Conservation (phyloP, 129 eudicot genomes). For the Tagetes patula region DNA sequence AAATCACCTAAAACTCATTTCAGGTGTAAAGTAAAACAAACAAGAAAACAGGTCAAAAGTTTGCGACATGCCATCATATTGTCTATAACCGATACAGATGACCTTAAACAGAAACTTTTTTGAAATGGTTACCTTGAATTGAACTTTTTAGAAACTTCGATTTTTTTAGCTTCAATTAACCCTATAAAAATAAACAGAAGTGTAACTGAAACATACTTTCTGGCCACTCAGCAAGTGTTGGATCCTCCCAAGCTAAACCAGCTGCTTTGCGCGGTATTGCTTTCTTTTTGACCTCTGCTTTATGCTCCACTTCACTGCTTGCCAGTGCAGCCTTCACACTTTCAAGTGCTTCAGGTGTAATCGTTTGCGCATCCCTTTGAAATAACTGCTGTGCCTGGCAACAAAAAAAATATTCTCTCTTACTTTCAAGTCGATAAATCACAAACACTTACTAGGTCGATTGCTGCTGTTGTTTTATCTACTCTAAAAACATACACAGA, state of each 20-base stretch:
- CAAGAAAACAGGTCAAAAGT: not conserved
- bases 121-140: not conserved
- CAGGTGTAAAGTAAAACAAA: not conserved
- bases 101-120: not conserved
- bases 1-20: slow-evolving; percentile 1
- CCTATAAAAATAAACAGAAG: not conserved
- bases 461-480: no score
- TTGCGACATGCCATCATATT: not conserved
- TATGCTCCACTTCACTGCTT: slow-evolving; percentile 87
- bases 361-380: slow-evolving; percentile 88
- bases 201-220: slow-evolving; percentile 54
- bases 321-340: slow-evolving; percentile 97
- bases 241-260: slow-evolving; percentile 94
- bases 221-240: slow-evolving; percentile 98
- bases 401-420: not conserved
- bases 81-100: not conserved
- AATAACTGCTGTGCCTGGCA: slow-evolving; percentile 85
- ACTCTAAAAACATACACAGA: no score
- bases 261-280: slow-evolving; percentile 96
- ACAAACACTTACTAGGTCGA: no score
- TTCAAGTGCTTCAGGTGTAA: slow-evolving; percentile 92
- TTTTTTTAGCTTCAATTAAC: not conserved
- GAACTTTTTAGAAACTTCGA: not conserved
- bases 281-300: slow-evolving; percentile 86
- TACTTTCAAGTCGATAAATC: not conserved